phyloP scores from a whole-genome alignment of 2,329 filamentous ascomycete species.

The Albifimbria verrucaria region DNA sequence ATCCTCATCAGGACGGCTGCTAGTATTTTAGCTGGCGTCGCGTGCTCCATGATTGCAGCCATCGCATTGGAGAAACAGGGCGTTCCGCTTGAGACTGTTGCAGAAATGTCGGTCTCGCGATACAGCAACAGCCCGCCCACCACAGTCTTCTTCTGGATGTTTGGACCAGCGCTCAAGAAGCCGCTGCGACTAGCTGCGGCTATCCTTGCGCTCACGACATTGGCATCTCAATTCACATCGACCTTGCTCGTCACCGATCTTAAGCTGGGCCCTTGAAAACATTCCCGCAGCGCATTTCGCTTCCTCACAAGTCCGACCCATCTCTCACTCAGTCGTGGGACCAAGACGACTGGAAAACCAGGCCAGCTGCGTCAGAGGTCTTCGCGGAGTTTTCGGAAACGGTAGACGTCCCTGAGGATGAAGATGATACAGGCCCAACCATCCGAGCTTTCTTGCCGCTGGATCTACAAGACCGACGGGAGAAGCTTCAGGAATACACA shows the following conservation, averaged over 20 bases:
- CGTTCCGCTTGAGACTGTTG: not conserved
- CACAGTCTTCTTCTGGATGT: not conserved
- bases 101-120: not conserved
- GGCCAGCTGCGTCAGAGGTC: not conserved
- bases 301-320: not conserved
- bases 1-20: not conserved
- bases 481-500: not conserved
- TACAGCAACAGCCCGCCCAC: not conserved
- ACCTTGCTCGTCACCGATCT: not conserved
- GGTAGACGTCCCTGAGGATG: not conserved
- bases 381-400: not conserved
- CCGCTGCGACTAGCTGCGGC: not conserved
- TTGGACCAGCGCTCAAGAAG: not conserved
- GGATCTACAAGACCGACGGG: not conserved
- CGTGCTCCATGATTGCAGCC: not conserved
- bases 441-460: not conserved
- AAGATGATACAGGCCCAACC: not conserved
- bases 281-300: not conserved
- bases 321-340: not conserved
- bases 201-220: not conserved
- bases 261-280: not conserved
- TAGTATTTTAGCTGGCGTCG: not conserved
- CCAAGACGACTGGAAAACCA: not conserved
- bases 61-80: not conserved
- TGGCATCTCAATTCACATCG: not conserved